A percentile compares a stretch with the other conserved stretches of the same genome.
Evolutionary conservation across 129 eudicot genomes (phyloP).

Genomic region (Heracleum sosnowskyi): DNA sequence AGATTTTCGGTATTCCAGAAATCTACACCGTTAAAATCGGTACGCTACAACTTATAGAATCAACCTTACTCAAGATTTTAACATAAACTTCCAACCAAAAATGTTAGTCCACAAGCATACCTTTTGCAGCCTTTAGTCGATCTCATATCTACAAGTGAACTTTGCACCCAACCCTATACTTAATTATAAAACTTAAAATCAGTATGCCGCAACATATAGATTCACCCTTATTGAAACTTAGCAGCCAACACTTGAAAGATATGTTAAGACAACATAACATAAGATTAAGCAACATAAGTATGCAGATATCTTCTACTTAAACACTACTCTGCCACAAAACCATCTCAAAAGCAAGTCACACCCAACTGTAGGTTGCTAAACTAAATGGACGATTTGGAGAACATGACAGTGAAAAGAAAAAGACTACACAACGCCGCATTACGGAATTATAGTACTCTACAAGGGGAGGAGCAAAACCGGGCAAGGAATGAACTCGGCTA

Average conservation of each 20-base stretch:
- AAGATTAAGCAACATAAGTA: not conserved
- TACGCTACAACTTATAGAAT: not conserved
- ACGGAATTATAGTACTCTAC: conserved; percentile 16
- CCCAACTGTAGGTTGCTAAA: not conserved
- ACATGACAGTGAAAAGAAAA: not conserved
- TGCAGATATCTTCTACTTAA: not conserved
- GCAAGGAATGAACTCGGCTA: conserved; percentile 96
- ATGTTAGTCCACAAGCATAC: not conserved
- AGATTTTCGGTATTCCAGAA: too few species aligned
- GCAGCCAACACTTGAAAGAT: too few species aligned
- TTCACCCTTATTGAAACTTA: too few species aligned
- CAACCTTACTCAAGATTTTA: not conserved
- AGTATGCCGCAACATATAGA: too few species aligned
- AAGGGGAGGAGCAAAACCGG: conserved; percentile 83
- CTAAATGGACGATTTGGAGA: not conserved
- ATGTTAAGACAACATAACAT: too few species aligned
- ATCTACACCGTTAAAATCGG: too few species aligned
- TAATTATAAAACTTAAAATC: too few species aligned
- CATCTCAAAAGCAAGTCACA: not conserved
- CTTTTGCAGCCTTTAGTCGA: not conserved
- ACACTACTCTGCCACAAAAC: not conserved
- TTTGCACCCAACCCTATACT: not conserved
- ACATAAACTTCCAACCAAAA: not conserved
- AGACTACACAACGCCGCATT: not conserved
- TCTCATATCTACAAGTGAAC: not conserved